Evolutionary conservation across 225 moss, liverwort and hornwort species (phyloP), one percentile per base, ranked within the genome.

Genomic region (Neckera pumila): DNA sequence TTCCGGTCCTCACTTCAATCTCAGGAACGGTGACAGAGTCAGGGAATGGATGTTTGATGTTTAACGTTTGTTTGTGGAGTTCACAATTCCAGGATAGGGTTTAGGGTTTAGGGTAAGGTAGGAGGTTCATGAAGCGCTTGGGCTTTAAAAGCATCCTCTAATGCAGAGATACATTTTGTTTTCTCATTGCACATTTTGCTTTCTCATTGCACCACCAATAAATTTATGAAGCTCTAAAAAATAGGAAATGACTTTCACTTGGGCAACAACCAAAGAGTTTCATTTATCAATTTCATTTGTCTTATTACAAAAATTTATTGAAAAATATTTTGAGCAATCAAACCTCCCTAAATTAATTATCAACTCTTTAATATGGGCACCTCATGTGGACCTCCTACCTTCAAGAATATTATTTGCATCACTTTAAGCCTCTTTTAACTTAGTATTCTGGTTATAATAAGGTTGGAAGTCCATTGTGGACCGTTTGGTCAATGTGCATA

Each of bases 401-500:
- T 16, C 5, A 0, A 27, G 0, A 5, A 72, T 27, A 72, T 9
- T 28, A 28, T 43, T 43, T 43, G 38, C 26, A 15, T 38, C 2
- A 27, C 11, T n/a, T 38, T 26, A 31, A 25, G 16, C 75, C 4
- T 70, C 53, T 17, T 43, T 45, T 18, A 73, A 45, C 1, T 73
- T 73, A 1, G 26, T 42, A 42, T 1, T 71, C 2, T 27, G 3
- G 27, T 6, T 27, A 16, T 27, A 1, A 28, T 72, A 16, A 28
- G 6, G 43, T 72, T 17, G 14, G 7, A 42, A 72, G 15, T 0
- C 43, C 3, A 72, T 27, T 9, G 8, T 13, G 3, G 71, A 71
- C 0, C 0, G 0, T 42, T 26, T 71, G 5, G 27, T 71, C 27
- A 27, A 1, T 71, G 2, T 0, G 1, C 5, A 9, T 42, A 9